Percentiles rank a stretch among this genome's conserved stretches.
Evolutionary conservation across 768 basidiomycete genomes (phyloP).

Genomic region (Amanita pseudoporphyria): DNA sequence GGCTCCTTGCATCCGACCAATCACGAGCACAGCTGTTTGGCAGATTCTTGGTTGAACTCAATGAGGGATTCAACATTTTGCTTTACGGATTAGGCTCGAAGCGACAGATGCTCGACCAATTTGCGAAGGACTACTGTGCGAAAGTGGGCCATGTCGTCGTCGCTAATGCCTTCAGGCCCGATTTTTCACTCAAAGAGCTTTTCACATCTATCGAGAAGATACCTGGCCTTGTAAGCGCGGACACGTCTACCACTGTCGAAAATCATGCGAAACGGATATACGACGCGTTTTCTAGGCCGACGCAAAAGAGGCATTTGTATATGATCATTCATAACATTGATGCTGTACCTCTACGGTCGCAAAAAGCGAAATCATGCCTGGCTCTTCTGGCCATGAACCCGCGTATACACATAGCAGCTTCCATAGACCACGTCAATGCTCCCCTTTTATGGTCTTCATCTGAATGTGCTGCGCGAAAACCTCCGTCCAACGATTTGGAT

Average conservation of each 20-base stretch:
- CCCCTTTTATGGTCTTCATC: constrained; percentile 77
- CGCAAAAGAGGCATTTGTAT: constrained; percentile 44
- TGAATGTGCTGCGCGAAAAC: constrained; percentile 49
- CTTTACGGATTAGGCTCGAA: constrained; percentile 92
- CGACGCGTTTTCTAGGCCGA: constrained; percentile 41
- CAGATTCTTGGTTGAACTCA: constrained; percentile 62
- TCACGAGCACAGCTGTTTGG: constrained; percentile 35
- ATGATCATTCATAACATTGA: constrained; percentile 90
- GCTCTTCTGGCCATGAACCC: constrained; percentile 65
- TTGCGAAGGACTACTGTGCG: constrained; percentile 49
- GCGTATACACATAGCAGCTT: constrained; percentile 73
- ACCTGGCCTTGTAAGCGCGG: constrained; percentile 28
- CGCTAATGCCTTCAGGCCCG: constrained; percentile 69
- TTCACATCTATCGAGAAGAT: constrained; percentile 49
- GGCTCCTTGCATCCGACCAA: constrained; percentile 20
- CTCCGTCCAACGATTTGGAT: background rate
- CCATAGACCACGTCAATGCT: constrained; percentile 81
- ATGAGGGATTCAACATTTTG: constrained; percentile 78
- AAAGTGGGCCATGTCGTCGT: constrained; percentile 65
- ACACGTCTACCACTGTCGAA: constrained; percentile 38
- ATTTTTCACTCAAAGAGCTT: constrained; percentile 59
- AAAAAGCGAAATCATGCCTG: constrained; percentile 57
- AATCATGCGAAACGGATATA: constrained; percentile 56
- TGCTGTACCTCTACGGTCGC: constrained; percentile 52
- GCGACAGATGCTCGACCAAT: constrained; percentile 60